Conservation (phyloP, 371 early-diverging fungal genomes). For the Mitosporidium daphniae region DNA sequence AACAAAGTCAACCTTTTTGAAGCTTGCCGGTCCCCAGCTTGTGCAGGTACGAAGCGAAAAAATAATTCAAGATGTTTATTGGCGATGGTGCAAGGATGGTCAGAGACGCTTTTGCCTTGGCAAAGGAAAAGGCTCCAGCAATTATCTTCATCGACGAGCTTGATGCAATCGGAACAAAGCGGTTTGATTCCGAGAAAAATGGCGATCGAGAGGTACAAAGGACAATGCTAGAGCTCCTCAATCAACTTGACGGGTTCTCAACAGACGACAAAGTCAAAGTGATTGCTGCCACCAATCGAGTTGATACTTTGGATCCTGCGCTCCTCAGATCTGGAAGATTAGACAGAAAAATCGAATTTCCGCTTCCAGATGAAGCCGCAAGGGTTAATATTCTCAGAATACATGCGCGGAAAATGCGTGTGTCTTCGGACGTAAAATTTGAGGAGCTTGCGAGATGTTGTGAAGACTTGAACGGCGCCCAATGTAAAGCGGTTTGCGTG, state of each 20-base stretch:
- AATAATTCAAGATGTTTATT: slow-evolving; percentile 48
- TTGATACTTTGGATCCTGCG: slow-evolving; percentile 97
- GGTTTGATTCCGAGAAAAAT: slow-evolving; percentile 82
- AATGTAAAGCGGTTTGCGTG: slow-evolving; percentile 96
- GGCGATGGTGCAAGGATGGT: slow-evolving; percentile 97
- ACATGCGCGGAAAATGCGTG: slow-evolving; percentile 95
- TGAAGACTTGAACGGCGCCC: slow-evolving; percentile 98
- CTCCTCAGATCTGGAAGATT: slow-evolving; percentile 90
- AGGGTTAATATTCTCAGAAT: slow-evolving; percentile 93
- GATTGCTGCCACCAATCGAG: slow-evolving; percentile 99
- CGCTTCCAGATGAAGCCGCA: slow-evolving; percentile 86
- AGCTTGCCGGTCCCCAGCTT: slow-evolving; percentile 85
- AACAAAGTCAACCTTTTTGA: slow-evolving; percentile 73
- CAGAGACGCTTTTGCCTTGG: slow-evolving; percentile 86
- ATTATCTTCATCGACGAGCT: slow-evolving; percentile 99
- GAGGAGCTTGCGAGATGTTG: slow-evolving; percentile 87
- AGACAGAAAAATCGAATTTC: slow-evolving; percentile 99
- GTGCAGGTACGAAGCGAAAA: slow-evolving; percentile 25
- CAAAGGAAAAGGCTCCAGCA: slow-evolving; percentile 90
- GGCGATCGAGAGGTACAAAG: slow-evolving; percentile 99
- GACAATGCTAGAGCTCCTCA: slow-evolving; percentile 96
- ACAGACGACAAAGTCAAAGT: slow-evolving; percentile 87
- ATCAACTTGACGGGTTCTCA: slow-evolving; percentile 94
- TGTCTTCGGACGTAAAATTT: slow-evolving; percentile 77
- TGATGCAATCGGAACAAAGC: slow-evolving; percentile 96